Conservation (phyloP, 2,329 filamentous ascomycete species). For the Claviceps sp. region DNA sequence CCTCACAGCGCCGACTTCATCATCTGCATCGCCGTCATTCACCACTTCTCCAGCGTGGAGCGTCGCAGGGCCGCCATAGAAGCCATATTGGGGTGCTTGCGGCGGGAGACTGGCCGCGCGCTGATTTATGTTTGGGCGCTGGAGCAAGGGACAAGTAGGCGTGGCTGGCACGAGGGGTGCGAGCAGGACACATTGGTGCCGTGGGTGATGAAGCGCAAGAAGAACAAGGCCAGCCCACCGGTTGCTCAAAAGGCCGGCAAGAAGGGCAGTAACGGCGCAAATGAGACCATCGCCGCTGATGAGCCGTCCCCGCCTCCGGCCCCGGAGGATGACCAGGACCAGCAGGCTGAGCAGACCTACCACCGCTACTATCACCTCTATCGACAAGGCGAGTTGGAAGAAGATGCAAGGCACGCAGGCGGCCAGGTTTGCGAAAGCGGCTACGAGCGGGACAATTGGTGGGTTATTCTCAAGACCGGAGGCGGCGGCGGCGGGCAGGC, state of each 20-base stretch:
- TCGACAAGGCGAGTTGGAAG: conserved; percentile 70
- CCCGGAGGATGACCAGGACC: neutral
- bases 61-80: conserved; percentile 61
- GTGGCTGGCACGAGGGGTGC: conserved; percentile 75
- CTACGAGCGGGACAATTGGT: conserved; percentile 98
- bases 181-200: conserved; percentile 91
- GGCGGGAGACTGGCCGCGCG: conserved; percentile 47
- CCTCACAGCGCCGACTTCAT: conserved; percentile 55
- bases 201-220: conserved; percentile 57
- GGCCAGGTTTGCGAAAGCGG: conserved; percentile 65
- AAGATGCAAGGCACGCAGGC: conserved; percentile 60
- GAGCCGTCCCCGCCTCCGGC: neutral
- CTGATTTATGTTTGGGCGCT: conserved; percentile 92
- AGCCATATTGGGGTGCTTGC: conserved; percentile 55
- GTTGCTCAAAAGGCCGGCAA: neutral
- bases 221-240: neutral
- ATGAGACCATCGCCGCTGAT: neutral
- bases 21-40: conserved; percentile 86
- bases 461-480: conserved; percentile 48
- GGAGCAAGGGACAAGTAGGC: conserved; percentile 73
- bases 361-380: conserved; percentile 94
- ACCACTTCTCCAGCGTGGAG: conserved; percentile 72
- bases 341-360: conserved; percentile 43
- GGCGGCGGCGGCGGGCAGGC: neutral
- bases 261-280: neutral